These are phyloP conservation scores for Paramecium tetraurelia DNA, from an alignment of 73 alveolate genomes.

Conservation along the genomic window DNA sequence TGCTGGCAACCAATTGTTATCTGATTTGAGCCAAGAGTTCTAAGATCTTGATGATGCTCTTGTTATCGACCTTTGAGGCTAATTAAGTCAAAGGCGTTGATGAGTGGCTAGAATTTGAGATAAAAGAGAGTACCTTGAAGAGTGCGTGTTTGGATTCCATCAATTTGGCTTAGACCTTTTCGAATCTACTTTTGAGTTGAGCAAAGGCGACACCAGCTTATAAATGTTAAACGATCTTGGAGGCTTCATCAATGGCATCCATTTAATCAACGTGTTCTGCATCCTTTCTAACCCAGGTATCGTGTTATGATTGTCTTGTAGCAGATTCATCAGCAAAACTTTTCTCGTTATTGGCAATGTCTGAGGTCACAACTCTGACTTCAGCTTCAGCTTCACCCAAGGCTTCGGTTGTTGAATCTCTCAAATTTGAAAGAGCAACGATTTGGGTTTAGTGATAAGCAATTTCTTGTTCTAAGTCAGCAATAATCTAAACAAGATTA, in stretches of 20 bases:
- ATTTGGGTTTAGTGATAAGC: neutral
- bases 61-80: conserved; percentile 43
- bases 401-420: conserved; percentile 35
- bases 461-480: conserved; percentile 30
- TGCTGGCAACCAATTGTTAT: conserved; percentile 43
- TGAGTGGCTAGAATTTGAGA: neutral
- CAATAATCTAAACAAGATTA: neutral
- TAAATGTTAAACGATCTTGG: conserved; percentile 41
- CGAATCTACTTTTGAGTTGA: conserved; percentile 43
- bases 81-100: conserved; percentile 21
- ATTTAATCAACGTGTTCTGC: conserved; percentile 38
- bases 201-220: conserved; percentile 54
- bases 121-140: neutral
- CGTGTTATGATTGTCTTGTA: conserved; percentile 1
- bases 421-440: conserved; percentile 4
- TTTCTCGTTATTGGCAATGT: conserved; percentile 35
- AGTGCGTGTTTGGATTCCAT: conserved; percentile 31
- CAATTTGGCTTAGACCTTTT: conserved; percentile 33
- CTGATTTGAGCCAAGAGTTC: conserved; percentile 49
- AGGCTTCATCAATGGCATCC: conserved; percentile 40
- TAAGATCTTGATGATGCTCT: conserved; percentile 26
- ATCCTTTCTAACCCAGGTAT: conserved; percentile 22
- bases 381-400: conserved; percentile 34
- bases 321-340: conserved; percentile 22
- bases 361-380: conserved; percentile 39